Evolutionary conservation across 371 early-diverging fungal genomes (phyloP).

Genomic region (Syncephalastrum monosporum): DNA sequence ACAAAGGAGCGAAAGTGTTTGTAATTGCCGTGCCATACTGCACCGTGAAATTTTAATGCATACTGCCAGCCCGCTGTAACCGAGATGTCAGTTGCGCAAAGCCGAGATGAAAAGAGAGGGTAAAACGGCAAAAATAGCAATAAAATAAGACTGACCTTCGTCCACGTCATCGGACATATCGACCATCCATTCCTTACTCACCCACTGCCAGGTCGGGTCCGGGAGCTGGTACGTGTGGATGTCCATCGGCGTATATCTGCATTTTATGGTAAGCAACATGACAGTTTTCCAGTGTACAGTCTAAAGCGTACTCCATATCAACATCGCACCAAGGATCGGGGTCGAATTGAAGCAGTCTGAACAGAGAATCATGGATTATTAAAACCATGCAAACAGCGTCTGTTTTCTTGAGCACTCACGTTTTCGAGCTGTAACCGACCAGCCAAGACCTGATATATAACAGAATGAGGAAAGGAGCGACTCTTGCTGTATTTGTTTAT

Average conservation of each 20-base stretch:
- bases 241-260: constrained; percentile 55
- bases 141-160: constrained; percentile 37
- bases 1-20: constrained; percentile 63
- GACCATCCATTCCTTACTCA: constrained; percentile 59
- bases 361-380: background rate
- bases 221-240: constrained; percentile 52
- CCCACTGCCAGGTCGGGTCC: constrained; percentile 71
- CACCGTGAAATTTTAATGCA: constrained; percentile 46
- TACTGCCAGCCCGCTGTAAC: constrained; percentile 51
- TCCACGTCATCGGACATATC: constrained; percentile 72
- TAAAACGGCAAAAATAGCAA: background rate
- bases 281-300: background rate
- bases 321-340: constrained; percentile 64
- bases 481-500: constrained; percentile 1
- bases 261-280: background rate
- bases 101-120: constrained; percentile 1
- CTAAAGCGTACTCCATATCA: constrained; percentile 33
- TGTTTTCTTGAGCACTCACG: constrained; percentile 19
- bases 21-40: constrained; percentile 36
- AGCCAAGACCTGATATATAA: constrained; percentile 39
- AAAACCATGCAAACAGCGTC: background rate
- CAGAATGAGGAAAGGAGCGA: background rate
- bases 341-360: constrained; percentile 56
- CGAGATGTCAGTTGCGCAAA: constrained; percentile 1
- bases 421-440: constrained; percentile 61